phyloP scores from a whole-genome alignment of 768 basidiomycete genomes.

The Boletus pseudopeckii region DNA sequence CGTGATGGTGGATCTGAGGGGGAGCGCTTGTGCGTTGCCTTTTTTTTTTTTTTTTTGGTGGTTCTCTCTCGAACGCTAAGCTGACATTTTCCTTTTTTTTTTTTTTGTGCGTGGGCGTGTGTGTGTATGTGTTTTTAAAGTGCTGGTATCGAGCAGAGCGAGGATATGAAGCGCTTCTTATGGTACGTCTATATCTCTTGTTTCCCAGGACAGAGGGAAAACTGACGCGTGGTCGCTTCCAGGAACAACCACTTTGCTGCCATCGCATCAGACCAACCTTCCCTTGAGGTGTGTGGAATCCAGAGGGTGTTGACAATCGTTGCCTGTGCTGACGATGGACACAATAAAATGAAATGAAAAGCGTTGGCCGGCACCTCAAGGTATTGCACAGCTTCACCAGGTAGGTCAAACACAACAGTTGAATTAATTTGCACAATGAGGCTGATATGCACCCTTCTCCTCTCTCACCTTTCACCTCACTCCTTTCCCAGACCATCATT shows the following conservation, averaged over 20 bases:
- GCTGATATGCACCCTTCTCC: not conserved
- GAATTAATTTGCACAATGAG: not conserved
- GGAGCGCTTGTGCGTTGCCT: conserved; percentile 50
- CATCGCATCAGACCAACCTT: conserved; percentile 63
- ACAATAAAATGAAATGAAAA: not conserved
- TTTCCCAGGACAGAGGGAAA: not conserved
- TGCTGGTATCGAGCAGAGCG: conserved; percentile 64
- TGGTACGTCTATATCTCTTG: conserved; percentile 41
- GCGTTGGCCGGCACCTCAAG: conserved; percentile 53
- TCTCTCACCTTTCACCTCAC: too few relatives aligned
- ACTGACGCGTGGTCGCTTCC: not conserved
- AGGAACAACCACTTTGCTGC: conserved; percentile 77
- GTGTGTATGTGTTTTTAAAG: conserved; percentile 28
- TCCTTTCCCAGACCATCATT: conserved; percentile 46
- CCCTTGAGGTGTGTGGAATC: conserved; percentile 48
- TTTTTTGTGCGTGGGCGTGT: too few relatives aligned
- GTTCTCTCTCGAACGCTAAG: not conserved
- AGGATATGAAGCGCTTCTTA: conserved; percentile 70
- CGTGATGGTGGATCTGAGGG: conserved; percentile 30
- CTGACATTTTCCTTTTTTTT: not conserved
- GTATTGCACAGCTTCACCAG: conserved; percentile 50
- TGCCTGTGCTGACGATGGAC: not conserved
- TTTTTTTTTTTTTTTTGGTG: not conserved
- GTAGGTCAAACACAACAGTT: conserved; percentile 29
- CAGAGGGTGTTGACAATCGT: not conserved